Conservation (phyloP, 345 rosid species). For the Clausena lansium region DNA sequence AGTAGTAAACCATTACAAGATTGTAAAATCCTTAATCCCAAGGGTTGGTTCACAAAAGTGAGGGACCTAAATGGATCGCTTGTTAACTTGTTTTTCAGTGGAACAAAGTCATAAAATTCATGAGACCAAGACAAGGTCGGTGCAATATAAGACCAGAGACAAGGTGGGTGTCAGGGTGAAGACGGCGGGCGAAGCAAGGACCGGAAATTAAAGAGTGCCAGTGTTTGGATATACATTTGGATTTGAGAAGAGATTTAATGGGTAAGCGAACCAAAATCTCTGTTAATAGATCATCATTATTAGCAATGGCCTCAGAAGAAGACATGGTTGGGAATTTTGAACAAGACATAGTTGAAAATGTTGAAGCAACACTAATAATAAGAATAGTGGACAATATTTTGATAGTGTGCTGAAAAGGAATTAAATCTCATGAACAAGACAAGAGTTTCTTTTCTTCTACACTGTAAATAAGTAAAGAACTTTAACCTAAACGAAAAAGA, state of each 20-base stretch:
- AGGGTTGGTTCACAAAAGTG: background rate
- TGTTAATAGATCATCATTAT: slow-evolving; percentile 23
- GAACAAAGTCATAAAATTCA: background rate
- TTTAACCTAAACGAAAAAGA: too few species aligned
- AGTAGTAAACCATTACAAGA: background rate
- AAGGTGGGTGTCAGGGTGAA: too few species aligned
- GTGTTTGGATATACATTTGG: slow-evolving; percentile 30
- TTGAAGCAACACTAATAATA: too few species aligned
- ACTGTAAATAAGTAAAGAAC: too few species aligned
- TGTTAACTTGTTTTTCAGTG: background rate
- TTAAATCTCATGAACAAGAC: too few species aligned
- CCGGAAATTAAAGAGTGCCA: slow-evolving; percentile 30
- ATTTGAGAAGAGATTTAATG: slow-evolving; percentile 24
- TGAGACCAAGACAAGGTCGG: background rate
- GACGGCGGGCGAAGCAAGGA: background rate
- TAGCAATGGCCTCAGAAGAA: slow-evolving; percentile 20
- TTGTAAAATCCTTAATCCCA: background rate
- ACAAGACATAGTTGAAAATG: background rate
- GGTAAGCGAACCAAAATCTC: slow-evolving; percentile 33
- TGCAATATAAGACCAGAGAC: background rate
- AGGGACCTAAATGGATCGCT: background rate
- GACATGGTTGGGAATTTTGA: background rate
- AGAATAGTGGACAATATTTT: too few species aligned
- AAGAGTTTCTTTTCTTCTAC: too few species aligned
- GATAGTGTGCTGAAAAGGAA: too few species aligned